Conservation (phyloP, 805 yeast species). For the Tanozyma kutaoensis region DNA sequence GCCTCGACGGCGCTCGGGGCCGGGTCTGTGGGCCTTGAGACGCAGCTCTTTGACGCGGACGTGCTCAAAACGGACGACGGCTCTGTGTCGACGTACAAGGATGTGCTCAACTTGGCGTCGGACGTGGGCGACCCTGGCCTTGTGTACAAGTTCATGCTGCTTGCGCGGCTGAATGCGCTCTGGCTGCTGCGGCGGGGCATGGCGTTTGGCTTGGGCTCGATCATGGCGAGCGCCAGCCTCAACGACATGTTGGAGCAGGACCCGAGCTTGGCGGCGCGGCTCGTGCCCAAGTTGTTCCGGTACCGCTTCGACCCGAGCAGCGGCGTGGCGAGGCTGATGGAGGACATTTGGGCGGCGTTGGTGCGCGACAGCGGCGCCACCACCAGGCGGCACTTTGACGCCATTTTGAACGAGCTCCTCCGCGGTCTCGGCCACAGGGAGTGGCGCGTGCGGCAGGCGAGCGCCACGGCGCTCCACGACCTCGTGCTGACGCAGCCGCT, state of each 20-base stretch:
- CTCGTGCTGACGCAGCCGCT: conserved; percentile 49
- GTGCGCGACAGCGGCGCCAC: conserved; percentile 45
- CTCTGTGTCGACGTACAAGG: conserved; percentile 83
- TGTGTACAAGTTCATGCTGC: conserved; percentile 87
- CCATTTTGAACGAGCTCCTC: conserved; percentile 52
- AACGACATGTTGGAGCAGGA: conserved; percentile 47
- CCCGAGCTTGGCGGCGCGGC: conserved; percentile 36
- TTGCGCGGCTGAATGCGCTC: conserved; percentile 73
- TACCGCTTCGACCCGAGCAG: conserved; percentile 77
- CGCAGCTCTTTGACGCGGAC: conserved; percentile 79
- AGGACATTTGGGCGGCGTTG: conserved; percentile 72
- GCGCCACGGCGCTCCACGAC: conserved; percentile 59
- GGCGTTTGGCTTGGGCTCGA: conserved; percentile 85
- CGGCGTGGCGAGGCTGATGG: conserved; percentile 71
- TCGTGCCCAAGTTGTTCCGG: conserved; percentile 74
- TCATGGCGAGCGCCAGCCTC: conserved; percentile 66
- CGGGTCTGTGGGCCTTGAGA: conserved; percentile 66
- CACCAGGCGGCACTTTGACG: conserved; percentile 37
- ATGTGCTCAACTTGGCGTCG: conserved; percentile 74
- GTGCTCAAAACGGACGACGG: conserved; percentile 69
- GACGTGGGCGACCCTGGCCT: conserved; percentile 94
- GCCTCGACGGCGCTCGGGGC: conserved; percentile 32
- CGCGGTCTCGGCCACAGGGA: conserved; percentile 66
- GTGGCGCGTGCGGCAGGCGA: conserved; percentile 90
- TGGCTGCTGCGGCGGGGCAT: conserved; percentile 93